Evolutionary conservation across 495 filamentous ascomycete genomes (phyloP), one percentile per base, ranked within the genome.

Genomic region (Podospora tetraspora): DNA sequence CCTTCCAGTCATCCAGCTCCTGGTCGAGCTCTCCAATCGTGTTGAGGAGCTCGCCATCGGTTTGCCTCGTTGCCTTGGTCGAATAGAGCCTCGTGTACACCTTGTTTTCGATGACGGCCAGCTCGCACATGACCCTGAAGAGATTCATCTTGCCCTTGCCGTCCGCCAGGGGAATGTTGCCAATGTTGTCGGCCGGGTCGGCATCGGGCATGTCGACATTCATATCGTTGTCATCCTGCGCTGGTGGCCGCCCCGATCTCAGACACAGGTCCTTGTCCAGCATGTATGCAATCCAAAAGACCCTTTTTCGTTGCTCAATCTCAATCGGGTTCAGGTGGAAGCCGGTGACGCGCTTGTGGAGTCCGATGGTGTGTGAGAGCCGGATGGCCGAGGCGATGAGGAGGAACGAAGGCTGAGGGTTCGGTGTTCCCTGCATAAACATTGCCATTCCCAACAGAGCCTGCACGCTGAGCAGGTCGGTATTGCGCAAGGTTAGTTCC

Each of bases 251-350:
- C 34, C 95, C 95, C 21, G 93, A 95, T 32, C 95, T 88, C 30
- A 99, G 86, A 76, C 94, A 97, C 68, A 98, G 87, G 73, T 98
- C 95, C 81, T 96, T 97, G 75, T 99, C 95, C 29, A 97, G 80
- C 80, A 96, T 88, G 74, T 99, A 99, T 13, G 91, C 93, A 73
- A 99, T 97, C 95, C 95, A 99, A 73, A 98, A 99, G 3, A 98
- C 95, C 70, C 95, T 83, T 80, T 97, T 97, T 34, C 95, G 86
- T 78, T 99, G 95, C 77, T 99, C 96, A 59, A 93, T 90, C 75
- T 99, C 95, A 22, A 92, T 89, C 16, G 89, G 87, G 72, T 94
- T 97, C 57, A 99, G 82, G 68, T 94, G 93, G 77, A 98, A 97
- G 1, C 90, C 90, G 27, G 91, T 93, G 19, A 93, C 94, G 66